These are phyloP conservation scores for Fusarium begoniae DNA, from an alignment of 2,329 filamentous ascomycete species.

Conservation along the genomic window DNA sequence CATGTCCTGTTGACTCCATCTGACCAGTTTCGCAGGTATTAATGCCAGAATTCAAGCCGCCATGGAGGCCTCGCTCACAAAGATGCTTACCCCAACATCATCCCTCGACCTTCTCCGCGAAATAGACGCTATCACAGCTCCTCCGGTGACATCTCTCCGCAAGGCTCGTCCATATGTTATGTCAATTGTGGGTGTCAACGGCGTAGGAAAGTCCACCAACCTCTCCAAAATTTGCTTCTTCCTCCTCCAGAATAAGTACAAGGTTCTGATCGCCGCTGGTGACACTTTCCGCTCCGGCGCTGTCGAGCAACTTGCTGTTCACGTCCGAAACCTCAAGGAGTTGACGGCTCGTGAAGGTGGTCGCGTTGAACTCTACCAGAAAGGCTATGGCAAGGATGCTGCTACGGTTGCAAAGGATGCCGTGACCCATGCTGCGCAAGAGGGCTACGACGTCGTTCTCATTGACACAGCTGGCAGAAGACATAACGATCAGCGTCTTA, in stretches of 20 bases:
- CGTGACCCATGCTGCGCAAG: conserved; percentile 78
- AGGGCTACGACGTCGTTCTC: conserved; percentile 89
- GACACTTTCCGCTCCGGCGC: conserved; percentile 98
- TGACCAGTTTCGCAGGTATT: conserved; percentile 61
- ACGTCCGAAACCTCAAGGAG: conserved; percentile 93
- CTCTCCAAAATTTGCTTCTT: conserved; percentile 99
- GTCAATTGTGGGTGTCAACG: conserved; percentile 97
- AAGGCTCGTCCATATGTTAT: conserved; percentile 89
- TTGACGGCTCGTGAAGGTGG: conserved; percentile 85
- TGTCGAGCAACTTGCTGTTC: conserved; percentile 95
- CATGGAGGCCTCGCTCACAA: conserved; percentile 91
- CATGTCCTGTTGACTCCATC: neutral
- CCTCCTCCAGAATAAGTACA: conserved; percentile 95
- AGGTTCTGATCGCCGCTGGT: conserved; percentile 90
- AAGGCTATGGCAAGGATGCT: conserved; percentile 97
- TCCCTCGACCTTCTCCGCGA: conserved; percentile 94
- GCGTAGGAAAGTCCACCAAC: conserved; percentile 97
- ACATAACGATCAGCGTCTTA: conserved; percentile 94
- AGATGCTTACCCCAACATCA: conserved; percentile 94
- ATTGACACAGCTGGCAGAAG: conserved; percentile 96
- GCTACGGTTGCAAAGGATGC: conserved; percentile 95
- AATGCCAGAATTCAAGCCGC: conserved; percentile 84
- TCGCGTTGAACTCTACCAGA: conserved; percentile 90
- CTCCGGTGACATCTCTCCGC: conserved; percentile 69
- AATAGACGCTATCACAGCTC: conserved; percentile 80